Conservation (phyloP, 257 asterid genomes). For the Solanum bukasovii region DNA sequence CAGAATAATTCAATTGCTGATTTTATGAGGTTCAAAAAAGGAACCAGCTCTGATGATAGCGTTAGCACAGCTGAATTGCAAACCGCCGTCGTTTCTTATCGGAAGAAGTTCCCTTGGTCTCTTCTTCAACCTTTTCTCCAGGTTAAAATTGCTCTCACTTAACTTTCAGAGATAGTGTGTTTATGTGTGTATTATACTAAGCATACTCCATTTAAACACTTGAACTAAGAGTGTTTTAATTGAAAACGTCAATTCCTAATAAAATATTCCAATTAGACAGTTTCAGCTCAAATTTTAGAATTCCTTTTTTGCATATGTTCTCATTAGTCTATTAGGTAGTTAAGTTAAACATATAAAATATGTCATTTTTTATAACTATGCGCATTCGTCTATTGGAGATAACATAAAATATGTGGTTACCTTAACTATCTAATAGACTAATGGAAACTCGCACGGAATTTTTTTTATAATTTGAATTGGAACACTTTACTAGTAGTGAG, state of each 20-base stretch:
- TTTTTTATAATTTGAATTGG: neutral
- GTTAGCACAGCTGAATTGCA: slow-evolving; percentile 55
- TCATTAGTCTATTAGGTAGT: neutral
- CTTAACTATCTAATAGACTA: neutral
- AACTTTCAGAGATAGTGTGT: neutral
- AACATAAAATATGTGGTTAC: neutral
- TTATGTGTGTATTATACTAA: neutral
- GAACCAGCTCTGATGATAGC: slow-evolving; percentile 3
- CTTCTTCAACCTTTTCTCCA: slow-evolving; percentile 73
- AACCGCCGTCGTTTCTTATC: slow-evolving; percentile 74
- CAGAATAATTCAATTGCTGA: slow-evolving; percentile 77
- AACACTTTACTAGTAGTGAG: neutral
- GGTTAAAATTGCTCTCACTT: slow-evolving; percentile 19
- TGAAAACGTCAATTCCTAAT: neutral
- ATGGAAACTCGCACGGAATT: neutral
- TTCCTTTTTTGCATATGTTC: neutral
- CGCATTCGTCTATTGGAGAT: neutral
- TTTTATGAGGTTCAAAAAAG: slow-evolving; percentile 75
- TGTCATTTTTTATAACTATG: neutral
- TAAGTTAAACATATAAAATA: neutral
- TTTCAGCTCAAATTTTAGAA: neutral
- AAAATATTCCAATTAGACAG: neutral
- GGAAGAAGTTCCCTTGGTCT: slow-evolving; percentile 95
- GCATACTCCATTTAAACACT: neutral
- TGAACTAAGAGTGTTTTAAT: neutral